These are phyloP conservation scores for Elaeis oleifera DNA, from an alignment of 202 grass and related monocot genomes.

Conservation along the genomic window DNA sequence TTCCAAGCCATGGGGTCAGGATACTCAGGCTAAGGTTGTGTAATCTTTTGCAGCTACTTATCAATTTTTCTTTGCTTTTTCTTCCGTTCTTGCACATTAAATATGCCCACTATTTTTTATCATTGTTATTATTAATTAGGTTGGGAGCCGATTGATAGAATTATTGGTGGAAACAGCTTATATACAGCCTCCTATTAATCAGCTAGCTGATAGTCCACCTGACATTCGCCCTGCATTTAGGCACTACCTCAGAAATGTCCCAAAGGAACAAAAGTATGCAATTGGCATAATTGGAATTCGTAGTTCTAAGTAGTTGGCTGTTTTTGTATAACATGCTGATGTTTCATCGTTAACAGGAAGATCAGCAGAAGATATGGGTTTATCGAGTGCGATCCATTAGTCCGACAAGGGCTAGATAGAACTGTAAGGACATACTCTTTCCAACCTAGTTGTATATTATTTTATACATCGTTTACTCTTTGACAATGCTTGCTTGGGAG, in stretches of 20 bases:
- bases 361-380: slow-evolving; percentile 60
- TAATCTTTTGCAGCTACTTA: slow-evolving; percentile 4
- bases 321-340: slow-evolving; percentile 10
- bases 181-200: slow-evolving; percentile 83
- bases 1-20: slow-evolving; percentile 87
- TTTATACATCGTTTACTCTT: slow-evolving; percentile 20
- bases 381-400: slow-evolving; percentile 87
- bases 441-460: background rate
- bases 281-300: background rate
- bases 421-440: slow-evolving; percentile 45
- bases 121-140: slow-evolving; percentile 28
- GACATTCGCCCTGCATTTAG: slow-evolving; percentile 92
- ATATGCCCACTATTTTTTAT: background rate
- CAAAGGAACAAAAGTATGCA: slow-evolving; percentile 55
- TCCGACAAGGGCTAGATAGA: slow-evolving; percentile 81
- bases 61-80: too few relatives aligned
- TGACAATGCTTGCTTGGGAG: slow-evolving; percentile 18
- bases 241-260: slow-evolving; percentile 46
- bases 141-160: slow-evolving; percentile 94
- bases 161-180: slow-evolving; percentile 80
- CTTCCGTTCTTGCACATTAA: too few relatives aligned
- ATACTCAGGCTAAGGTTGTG: slow-evolving; percentile 72
- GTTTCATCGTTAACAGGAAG: slow-evolving; percentile 44
- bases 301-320: background rate
- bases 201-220: slow-evolving; percentile 66